These are phyloP conservation scores for Ogataea wickerhamii DNA, from an alignment of 805 yeast species.

Conservation along the genomic window DNA sequence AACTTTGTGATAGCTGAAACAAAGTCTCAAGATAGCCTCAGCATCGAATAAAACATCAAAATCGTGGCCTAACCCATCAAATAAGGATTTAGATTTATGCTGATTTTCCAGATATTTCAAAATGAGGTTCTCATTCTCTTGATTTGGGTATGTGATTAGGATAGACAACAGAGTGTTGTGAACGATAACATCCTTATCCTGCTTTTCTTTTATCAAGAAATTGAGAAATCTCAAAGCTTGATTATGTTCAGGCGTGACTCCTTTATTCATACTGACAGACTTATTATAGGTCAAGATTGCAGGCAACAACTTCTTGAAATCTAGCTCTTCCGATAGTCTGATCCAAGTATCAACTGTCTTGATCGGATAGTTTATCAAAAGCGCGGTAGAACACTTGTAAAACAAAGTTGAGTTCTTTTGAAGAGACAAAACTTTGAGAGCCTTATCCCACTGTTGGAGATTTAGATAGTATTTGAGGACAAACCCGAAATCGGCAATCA, in stretches of 20 bases:
- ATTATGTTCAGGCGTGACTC: constrained; percentile 46
- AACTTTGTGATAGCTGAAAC: constrained; percentile 54
- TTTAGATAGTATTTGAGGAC: constrained; percentile 69
- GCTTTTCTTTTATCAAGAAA: constrained; percentile 45
- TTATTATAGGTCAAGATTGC: constrained; percentile 69
- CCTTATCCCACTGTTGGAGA: constrained; percentile 68
- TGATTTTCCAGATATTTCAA: constrained; percentile 45
- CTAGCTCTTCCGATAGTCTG: constrained; percentile 45
- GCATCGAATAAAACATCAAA: constrained; percentile 52
- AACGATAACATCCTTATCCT: constrained; percentile 44
- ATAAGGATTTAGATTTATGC: constrained; percentile 15
- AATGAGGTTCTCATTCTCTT: constrained; percentile 43
- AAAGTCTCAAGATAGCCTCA: constrained; percentile 71
- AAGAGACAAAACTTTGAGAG: constrained; percentile 54
- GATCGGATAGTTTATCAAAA: constrained; percentile 64
- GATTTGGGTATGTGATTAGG: constrained; percentile 48
- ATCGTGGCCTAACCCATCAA: constrained; percentile 11
- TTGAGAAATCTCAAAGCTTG: constrained; percentile 64
- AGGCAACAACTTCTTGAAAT: constrained; percentile 67
- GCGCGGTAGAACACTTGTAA: constrained; percentile 64
- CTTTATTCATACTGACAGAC: constrained; percentile 31
- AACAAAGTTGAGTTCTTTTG: constrained; percentile 46
- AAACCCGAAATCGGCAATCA: constrained; percentile 64
- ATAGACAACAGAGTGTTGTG: constrained; percentile 72
- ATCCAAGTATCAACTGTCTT: constrained; percentile 80